Evolutionary conservation across 2,329 filamentous ascomycete species (phyloP).

Genomic region (Xylaria sp.): DNA sequence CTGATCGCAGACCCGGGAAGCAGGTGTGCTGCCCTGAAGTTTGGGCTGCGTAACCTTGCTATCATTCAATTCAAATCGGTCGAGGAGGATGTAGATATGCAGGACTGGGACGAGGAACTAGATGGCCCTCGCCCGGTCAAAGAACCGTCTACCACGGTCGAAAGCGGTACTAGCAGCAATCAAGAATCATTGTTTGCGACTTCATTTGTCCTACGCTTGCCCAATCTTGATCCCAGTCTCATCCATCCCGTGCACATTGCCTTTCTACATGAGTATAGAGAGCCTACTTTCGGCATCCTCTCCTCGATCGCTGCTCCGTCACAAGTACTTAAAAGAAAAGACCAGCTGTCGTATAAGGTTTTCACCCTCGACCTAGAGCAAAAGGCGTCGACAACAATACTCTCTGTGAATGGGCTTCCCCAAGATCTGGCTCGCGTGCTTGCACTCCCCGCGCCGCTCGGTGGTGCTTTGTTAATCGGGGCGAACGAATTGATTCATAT

Average conservation of each 20-base stretch:
- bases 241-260: slow-evolving; percentile 89
- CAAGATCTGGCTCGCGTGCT: slow-evolving; percentile 86
- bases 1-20: slow-evolving; percentile 89
- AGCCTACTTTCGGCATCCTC: slow-evolving; percentile 94
- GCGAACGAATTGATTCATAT: slow-evolving; percentile 92
- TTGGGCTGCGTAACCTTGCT: slow-evolving; percentile 85
- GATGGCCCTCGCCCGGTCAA: slow-evolving; percentile 69
- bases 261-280: slow-evolving; percentile 95
- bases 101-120: slow-evolving; percentile 84
- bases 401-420: slow-evolving; percentile 84
- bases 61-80: slow-evolving; percentile 90
- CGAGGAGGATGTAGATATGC: slow-evolving; percentile 88
- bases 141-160: slow-evolving; percentile 48
- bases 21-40: slow-evolving; percentile 92
- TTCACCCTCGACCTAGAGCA: slow-evolving; percentile 95
- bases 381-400: slow-evolving; percentile 87
- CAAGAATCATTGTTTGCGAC: slow-evolving; percentile 79
- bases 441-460: slow-evolving; percentile 82
- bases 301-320: slow-evolving; percentile 78
- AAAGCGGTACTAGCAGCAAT: slow-evolving; percentile 53
- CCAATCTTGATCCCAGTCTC: slow-evolving; percentile 84
- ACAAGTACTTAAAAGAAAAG: slow-evolving; percentile 80
- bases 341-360: slow-evolving; percentile 88
- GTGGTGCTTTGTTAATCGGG: slow-evolving; percentile 85
- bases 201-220: slow-evolving; percentile 91